Evolutionary conservation across 2,329 filamentous ascomycete species (phyloP), one percentile per base, ranked within the genome.

Genomic region (Fusarium kyushuense): DNA sequence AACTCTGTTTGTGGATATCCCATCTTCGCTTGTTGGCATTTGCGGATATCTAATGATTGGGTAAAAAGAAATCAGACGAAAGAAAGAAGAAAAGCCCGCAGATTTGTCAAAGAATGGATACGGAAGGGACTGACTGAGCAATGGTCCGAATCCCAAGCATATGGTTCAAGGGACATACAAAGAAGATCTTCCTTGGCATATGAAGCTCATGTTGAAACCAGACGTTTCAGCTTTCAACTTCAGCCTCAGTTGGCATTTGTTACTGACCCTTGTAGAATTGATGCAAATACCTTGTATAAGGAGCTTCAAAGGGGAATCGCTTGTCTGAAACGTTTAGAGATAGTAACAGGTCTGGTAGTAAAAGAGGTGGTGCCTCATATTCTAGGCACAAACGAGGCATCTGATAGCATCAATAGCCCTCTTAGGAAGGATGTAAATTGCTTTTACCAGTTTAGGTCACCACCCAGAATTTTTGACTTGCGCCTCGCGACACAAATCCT

Each of bases 401-500:
- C 10, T 5, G 16, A 30, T 65, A 52, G 52, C 59, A 65, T 27
- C 47, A 42, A 48, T 29, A 11, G 32, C 36, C 51, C 45, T 41
- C 10, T 36, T 63, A 19, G 42, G 49, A 56, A 62, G 61, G 58
- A 62, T 62, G 57, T 62, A 55, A 27, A 41, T 53, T 51, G 41
- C 43, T 54, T 42, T 54, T 38, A 62, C 33, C 33, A 49, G 51
- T 63, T 63, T 74, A 71, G 70, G 67, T 71, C 67, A 72, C 55
- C 67, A 65, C 71, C 68, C 60, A 68, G 49, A 70, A 70, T 64
- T 74, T 73, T 72, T 69, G 65, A 56, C 64, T 64, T 45, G 60
- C 67, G 63, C 65, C 63, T 69, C 65, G 64, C 62, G 64, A 65
- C 59, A 69, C 67, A 65, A 62, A 63, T 54, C 49, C 61, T 58